These are phyloP conservation scores for Tylopilus sp. DNA, from an alignment of 768 basidiomycete genomes.

Conservation along the genomic window DNA sequence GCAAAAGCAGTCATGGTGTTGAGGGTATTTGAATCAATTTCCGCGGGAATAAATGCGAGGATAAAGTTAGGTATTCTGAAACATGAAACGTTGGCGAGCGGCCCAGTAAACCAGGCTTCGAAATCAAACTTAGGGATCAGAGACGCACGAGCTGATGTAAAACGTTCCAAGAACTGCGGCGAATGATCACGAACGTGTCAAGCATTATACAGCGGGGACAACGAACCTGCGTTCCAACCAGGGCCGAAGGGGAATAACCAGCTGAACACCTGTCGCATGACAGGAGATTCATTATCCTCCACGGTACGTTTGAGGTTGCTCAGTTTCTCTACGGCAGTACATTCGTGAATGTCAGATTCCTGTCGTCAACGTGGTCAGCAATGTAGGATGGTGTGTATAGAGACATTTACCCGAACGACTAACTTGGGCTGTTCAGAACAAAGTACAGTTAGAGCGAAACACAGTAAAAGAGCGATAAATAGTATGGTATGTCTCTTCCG, in stretches of 20 bases:
- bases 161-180: conserved; percentile 77
- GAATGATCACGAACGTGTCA: conserved; percentile 23
- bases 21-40: conserved; percentile 79
- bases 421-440: conserved; percentile 21
- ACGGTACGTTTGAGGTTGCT: conserved; percentile 57
- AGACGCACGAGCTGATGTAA: conserved; percentile 91
- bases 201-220: not conserved
- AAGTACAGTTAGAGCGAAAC: conserved; percentile 22
- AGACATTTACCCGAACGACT: conserved; percentile 30
- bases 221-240: conserved; percentile 73
- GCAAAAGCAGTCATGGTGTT: conserved; percentile 96
- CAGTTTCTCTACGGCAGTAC: conserved; percentile 43
- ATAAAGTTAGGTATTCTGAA: conserved; percentile 89
- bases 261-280: conserved; percentile 77
- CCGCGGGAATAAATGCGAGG: conserved; percentile 87
- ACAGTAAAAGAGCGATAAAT: conserved; percentile 45
- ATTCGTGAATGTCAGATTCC: conserved; percentile 44
- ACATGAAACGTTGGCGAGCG: conserved; percentile 24
- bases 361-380: conserved; percentile 22
- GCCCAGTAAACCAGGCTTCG: conserved; percentile 20
- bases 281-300: conserved; percentile 62
- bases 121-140: conserved; percentile 11
- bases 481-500: conserved; percentile 22
- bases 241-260: conserved; percentile 89
- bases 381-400: not conserved